phyloP scores from a whole-genome alignment of 192 early-diverging fungal genomes.

The Backusella luteola region DNA sequence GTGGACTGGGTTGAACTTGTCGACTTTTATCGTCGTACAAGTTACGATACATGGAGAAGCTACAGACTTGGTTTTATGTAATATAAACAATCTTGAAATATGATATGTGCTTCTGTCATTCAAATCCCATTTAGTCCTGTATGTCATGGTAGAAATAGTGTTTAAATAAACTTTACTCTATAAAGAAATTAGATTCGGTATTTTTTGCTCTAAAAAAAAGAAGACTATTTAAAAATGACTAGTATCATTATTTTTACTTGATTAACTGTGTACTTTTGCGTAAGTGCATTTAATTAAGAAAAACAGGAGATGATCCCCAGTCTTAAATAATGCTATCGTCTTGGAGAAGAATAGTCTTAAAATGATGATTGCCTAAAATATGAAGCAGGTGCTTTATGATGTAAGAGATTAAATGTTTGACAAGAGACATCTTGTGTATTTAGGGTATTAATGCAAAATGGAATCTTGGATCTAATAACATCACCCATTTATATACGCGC shows the following conservation, averaged over 20 bases:
- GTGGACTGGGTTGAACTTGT: slow-evolving; percentile 41
- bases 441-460: not conserved
- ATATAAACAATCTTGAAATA: not conserved
- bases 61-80: slow-evolving; percentile 9
- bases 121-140: not conserved
- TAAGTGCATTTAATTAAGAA: no score
- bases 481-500: not conserved
- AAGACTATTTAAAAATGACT: not conserved
- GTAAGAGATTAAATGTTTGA: no score
- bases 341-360: no score
- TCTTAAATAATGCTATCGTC: no score
- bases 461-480: not conserved
- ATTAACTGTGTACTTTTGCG: not conserved
- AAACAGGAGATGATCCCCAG: no score
- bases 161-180: not conserved
- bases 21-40: slow-evolving; percentile 26
- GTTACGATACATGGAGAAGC: slow-evolving; percentile 29
- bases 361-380: no score
- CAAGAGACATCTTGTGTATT: no score
- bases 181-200: not conserved
- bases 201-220: not conserved
- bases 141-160: no score
- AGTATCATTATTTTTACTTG: not conserved
- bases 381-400: no score
- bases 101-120: not conserved